A percentile compares a stretch with the other conserved stretches of the same genome.
Evolutionary conservation across 169 alveolate genomes (phyloP).

Genomic region (Plasmodium gaboni): DNA sequence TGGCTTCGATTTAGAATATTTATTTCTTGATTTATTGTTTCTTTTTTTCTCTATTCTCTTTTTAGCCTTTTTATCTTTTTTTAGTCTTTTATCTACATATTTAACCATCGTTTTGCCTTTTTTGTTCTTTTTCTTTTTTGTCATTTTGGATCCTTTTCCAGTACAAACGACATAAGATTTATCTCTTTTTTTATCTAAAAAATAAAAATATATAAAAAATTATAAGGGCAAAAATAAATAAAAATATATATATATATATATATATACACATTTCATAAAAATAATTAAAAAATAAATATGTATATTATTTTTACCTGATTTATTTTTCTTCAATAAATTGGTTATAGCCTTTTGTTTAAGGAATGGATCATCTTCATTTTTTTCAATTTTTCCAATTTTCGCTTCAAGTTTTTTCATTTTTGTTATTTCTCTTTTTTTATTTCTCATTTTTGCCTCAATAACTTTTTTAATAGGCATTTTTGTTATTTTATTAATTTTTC

Average conservation of each 20-base stretch:
- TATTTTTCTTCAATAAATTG: conserved; percentile 87
- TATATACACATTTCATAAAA: neutral
- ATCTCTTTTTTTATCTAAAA: conserved; percentile 73
- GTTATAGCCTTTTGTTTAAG: conserved; percentile 91
- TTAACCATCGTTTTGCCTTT: conserved; percentile 88
- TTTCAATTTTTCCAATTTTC: conserved; percentile 92
- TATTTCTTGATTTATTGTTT: conserved; percentile 71
- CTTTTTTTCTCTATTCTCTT: conserved; percentile 82
- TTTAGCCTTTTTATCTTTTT: conserved; percentile 94
- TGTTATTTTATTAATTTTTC: conserved; percentile 94
- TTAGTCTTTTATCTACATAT: conserved; percentile 96
- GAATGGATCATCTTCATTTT: conserved; percentile 92
- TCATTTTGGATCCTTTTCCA: conserved; percentile 86
- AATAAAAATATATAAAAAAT: neutral
- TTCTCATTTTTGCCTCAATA: conserved; percentile 96
- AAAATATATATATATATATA: neutral
- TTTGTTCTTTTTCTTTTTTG: conserved; percentile 86
- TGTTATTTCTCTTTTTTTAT: conserved; percentile 92
- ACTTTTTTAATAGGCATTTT: conserved; percentile 97
- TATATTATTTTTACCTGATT: conserved; percentile 80
- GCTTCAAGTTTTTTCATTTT: conserved; percentile 93
- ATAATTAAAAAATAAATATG: conserved; percentile 13
- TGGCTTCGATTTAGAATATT: conserved; percentile 68
- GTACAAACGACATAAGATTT: conserved; percentile 91
- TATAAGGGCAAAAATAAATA: neutral